Percentiles rank a stretch among this genome's conserved stretches.
These are phyloP conservation scores for Heliamphora exappendiculata DNA, from an alignment of 148 eudicot species.

Conservation along the genomic window DNA sequence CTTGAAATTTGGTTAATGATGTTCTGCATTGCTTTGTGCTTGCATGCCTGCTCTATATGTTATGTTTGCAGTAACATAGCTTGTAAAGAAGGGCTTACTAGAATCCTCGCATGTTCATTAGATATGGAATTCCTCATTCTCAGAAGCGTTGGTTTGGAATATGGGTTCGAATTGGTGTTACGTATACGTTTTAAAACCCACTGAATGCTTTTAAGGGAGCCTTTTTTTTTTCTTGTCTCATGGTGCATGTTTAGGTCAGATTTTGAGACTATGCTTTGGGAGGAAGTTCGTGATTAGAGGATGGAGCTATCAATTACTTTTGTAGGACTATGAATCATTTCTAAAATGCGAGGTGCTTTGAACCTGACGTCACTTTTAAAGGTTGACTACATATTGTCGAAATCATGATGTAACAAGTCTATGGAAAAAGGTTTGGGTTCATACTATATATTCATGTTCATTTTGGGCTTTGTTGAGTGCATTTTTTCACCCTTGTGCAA, in stretches of 20 bases:
- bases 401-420: background rate
- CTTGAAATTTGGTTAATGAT: background rate
- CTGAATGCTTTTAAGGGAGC: background rate
- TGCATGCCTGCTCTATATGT: background rate
- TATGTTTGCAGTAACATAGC: background rate
- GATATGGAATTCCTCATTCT: conserved; percentile 3
- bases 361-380: background rate
- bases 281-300: background rate
- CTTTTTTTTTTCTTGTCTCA: too few relatives aligned
- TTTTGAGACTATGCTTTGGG: background rate
- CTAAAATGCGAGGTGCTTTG: background rate
- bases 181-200: background rate
- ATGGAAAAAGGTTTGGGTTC: background rate
- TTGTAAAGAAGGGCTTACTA: background rate
- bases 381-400: background rate
- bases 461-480: background rate
- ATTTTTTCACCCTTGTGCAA: background rate
- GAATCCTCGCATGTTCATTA: background rate
- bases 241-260: background rate
- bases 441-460: background rate
- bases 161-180: background rate
- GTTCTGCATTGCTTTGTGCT: background rate
- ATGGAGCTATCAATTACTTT: background rate
- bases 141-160: background rate
- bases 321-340: background rate